These are phyloP conservation scores for Quambalaria eucalypti DNA, from an alignment of 1,284 basidiomycete genomes.

Conservation along the genomic window DNA sequence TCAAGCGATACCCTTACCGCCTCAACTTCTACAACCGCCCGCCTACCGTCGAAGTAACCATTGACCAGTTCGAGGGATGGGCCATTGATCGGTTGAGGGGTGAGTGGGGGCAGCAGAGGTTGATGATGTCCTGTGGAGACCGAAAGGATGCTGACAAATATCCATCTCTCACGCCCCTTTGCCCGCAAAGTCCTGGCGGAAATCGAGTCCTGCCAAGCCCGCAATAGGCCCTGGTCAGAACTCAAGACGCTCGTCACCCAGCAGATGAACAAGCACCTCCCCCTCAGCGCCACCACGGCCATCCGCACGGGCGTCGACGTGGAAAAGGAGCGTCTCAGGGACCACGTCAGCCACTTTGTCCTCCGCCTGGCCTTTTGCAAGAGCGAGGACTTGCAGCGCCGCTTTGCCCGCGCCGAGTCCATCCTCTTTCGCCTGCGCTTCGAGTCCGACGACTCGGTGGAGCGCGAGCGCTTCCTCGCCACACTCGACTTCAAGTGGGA, in stretches of 20 bases:
- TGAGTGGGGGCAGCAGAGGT: constrained; percentile 7
- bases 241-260: constrained; percentile 57
- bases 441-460: constrained; percentile 59
- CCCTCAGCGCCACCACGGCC: constrained; percentile 60
- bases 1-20: constrained; percentile 27
- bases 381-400: constrained; percentile 78
- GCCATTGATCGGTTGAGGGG: constrained; percentile 75
- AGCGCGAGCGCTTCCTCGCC: constrained; percentile 64
- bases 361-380: constrained; percentile 89
- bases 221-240: constrained; percentile 71
- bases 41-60: constrained; percentile 77
- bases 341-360: constrained; percentile 91
- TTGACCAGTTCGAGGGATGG: constrained; percentile 90
- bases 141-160: background rate
- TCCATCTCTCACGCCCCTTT: background rate
- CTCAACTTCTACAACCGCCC: constrained; percentile 64
- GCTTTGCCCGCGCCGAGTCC: constrained; percentile 83
- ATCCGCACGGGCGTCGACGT: constrained; percentile 52
- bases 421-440: constrained; percentile 77
- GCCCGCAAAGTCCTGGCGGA: constrained; percentile 77
- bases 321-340: constrained; percentile 63
- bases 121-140: background rate
- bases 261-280: constrained; percentile 65
- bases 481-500: constrained; percentile 72
- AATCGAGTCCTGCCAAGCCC: constrained; percentile 83